A percentile compares a stretch with the other conserved stretches of the same genome.
Evolutionary conservation across 345 rosid genomes (phyloP).

Genomic region (Alliaria petiolata): DNA sequence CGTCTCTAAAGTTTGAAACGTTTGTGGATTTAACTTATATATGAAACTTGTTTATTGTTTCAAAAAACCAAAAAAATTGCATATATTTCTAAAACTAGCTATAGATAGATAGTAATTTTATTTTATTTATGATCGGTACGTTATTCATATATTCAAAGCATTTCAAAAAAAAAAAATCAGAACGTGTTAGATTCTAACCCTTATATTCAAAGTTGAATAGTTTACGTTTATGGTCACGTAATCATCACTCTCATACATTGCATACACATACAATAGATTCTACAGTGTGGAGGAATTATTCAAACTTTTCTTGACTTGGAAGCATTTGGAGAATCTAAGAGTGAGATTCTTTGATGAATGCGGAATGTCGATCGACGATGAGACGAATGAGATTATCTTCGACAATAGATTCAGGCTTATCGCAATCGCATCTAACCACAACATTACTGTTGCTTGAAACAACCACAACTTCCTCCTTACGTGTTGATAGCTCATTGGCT

Average conservation of each 20-base stretch:
- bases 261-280: no score
- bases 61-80: neutral
- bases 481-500: constrained; percentile 75
- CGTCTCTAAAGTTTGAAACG: neutral
- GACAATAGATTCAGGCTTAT: constrained; percentile 52
- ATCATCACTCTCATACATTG: neutral
- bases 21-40: no score
- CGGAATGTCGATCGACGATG: constrained; percentile 52
- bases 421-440: constrained; percentile 52
- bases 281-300: neutral
- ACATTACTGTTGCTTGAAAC: constrained; percentile 52
- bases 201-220: neutral
- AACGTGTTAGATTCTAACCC: neutral
- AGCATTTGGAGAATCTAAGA: constrained; percentile 5
- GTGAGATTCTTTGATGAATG: constrained; percentile 41
- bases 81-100: no score
- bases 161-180: neutral
- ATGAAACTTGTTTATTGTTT: neutral
- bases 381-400: constrained; percentile 71
- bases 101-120: no score
- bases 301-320: neutral
- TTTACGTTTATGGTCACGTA: neutral
- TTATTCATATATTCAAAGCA: neutral
- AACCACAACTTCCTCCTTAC: constrained; percentile 69
- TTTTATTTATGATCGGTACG: neutral